Evolutionary conservation across 2,329 filamentous ascomycete genomes (phyloP).

Genomic region (Talaromyces marneffei): DNA sequence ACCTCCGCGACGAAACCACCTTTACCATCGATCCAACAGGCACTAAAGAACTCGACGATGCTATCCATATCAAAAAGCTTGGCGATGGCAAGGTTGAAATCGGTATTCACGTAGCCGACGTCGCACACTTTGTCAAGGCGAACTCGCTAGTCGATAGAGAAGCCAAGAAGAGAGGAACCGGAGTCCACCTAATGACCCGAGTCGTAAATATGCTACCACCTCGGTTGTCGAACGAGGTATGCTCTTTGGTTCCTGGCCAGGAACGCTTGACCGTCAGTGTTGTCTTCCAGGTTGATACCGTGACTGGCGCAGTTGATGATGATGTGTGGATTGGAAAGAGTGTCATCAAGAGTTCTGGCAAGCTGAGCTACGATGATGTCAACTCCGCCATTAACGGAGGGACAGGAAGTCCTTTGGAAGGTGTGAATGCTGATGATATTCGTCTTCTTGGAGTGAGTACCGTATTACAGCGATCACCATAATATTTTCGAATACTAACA

Average conservation of each 20-base stretch:
- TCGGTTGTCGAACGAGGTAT: constrained; percentile 78
- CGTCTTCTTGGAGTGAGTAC: constrained; percentile 13
- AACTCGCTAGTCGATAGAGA: constrained; percentile 95
- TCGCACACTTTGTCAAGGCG: constrained; percentile 93
- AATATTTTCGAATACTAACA: neutral
- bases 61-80: constrained; percentile 81
- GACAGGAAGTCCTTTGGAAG: constrained; percentile 57
- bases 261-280: constrained; percentile 89
- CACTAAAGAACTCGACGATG: constrained; percentile 82
- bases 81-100: constrained; percentile 84
- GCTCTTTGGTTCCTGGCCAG: constrained; percentile 78
- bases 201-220: constrained; percentile 80
- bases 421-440: constrained; percentile 67
- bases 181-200: constrained; percentile 90
- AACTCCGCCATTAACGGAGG: constrained; percentile 69
- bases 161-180: constrained; percentile 94
- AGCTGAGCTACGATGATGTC: constrained; percentile 77
- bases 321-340: constrained; percentile 92
- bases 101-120: constrained; percentile 89
- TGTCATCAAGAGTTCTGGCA: constrained; percentile 86
- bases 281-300: constrained; percentile 81
- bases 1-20: constrained; percentile 80
- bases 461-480: neutral
- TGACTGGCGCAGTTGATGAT: constrained; percentile 75
- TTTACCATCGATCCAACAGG: constrained; percentile 93